A percentile compares a stretch with the other conserved stretches of the same genome.
These are phyloP conservation scores for Funneliformis mosseae DNA, from an alignment of 192 early-diverging fungal species.

Conservation along the genomic window DNA sequence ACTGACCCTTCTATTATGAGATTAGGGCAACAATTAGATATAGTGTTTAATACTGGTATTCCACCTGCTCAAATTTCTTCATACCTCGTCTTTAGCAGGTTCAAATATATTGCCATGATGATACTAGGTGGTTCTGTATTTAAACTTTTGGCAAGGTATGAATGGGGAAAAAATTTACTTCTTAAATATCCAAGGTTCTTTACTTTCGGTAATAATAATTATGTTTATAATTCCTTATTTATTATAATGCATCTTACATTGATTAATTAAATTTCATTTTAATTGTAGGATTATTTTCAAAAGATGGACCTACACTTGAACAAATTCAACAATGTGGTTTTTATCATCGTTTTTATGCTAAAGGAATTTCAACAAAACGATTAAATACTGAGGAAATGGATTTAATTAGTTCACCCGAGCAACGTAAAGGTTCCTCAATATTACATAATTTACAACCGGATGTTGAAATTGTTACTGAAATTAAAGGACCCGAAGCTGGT, in stretches of 20 bases:
- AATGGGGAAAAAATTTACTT: slow-evolving; percentile 57
- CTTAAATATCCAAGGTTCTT: slow-evolving; percentile 61
- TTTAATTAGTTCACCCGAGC: slow-evolving; percentile 21
- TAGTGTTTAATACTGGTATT: slow-evolving; percentile 43
- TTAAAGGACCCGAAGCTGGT: slow-evolving; percentile 68
- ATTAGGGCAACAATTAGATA: slow-evolving; percentile 55
- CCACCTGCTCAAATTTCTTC: slow-evolving; percentile 63
- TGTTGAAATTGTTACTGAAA: slow-evolving; percentile 52
- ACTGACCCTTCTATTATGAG: slow-evolving; percentile 55
- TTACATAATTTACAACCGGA: slow-evolving; percentile 41
- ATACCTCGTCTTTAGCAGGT: slow-evolving; percentile 56
- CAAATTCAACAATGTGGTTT: slow-evolving; percentile 61
- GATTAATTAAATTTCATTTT: background rate
- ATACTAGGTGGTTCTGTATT: slow-evolving; percentile 52
- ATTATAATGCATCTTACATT: background rate
- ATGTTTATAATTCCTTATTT: background rate
- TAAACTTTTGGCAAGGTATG: slow-evolving; percentile 48
- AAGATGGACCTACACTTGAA: slow-evolving; percentile 54
- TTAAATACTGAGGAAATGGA: slow-evolving; percentile 20
- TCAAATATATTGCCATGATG: slow-evolving; percentile 44
- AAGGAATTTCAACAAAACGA: slow-evolving; percentile 51
- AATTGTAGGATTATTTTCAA: slow-evolving; percentile 48
- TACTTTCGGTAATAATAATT: slow-evolving; percentile 42
- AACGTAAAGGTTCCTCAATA: background rate
- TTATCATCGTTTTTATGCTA: slow-evolving; percentile 52